These are phyloP conservation scores for Batrachochytrium dendrobatidis DNA, from an alignment of 371 early-diverging fungal species.

Conservation along the genomic window DNA sequence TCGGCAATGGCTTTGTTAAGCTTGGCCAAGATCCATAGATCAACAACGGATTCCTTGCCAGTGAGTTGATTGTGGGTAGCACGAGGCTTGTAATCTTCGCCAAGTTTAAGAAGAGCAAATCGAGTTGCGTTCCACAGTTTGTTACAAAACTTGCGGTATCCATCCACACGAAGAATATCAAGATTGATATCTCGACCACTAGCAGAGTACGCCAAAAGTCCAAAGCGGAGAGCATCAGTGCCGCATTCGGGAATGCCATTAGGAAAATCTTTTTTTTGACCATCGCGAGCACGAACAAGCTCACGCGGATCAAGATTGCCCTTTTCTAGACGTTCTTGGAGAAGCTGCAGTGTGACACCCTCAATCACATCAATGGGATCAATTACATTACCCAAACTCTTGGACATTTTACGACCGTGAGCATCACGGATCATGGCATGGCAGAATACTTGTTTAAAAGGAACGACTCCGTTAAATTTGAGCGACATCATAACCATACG, in stretches of 20 bases:
- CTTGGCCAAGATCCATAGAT: constrained; percentile 90
- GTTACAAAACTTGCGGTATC: constrained; percentile 99
- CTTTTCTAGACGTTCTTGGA: constrained; percentile 68
- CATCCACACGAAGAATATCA: constrained; percentile 94
- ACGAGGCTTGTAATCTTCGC: constrained; percentile 63
- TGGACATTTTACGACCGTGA: constrained; percentile 99
- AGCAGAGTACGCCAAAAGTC: constrained; percentile 89
- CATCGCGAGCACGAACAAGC: constrained; percentile 76
- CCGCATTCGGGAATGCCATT: constrained; percentile 99
- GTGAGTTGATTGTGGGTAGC: constrained; percentile 34
- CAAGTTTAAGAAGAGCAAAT: constrained; percentile 89
- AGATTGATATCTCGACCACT: constrained; percentile 93
- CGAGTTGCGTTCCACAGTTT: constrained; percentile 99
- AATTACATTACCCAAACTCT: constrained; percentile 98
- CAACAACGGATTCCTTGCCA: constrained; percentile 80
- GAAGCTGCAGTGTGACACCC: constrained; percentile 68
- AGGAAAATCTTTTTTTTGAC: constrained; percentile 84
- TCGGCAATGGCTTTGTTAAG: constrained; percentile 77
- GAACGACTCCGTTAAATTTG: constrained; percentile 89
- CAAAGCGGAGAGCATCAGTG: constrained; percentile 98
- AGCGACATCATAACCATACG: constrained; percentile 99
- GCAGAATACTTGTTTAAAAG: constrained; percentile 89
- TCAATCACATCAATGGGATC: constrained; percentile 99
- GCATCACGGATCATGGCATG: constrained; percentile 99
- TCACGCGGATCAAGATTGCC: constrained; percentile 95